phyloP scores from a whole-genome alignment of 139 green algal species.

The Asterochloris erici region DNA sequence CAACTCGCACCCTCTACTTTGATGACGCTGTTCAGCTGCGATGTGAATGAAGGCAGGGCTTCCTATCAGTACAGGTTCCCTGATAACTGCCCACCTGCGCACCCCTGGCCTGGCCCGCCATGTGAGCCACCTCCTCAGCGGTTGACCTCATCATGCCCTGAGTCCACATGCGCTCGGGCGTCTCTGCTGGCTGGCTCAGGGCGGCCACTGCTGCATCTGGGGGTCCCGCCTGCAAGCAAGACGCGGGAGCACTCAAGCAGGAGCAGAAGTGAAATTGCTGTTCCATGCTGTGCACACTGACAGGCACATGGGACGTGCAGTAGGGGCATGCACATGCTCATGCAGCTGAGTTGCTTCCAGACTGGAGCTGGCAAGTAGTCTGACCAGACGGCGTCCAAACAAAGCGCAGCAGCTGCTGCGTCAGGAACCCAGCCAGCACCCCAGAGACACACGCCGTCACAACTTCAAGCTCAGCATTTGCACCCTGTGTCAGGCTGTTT shows the following conservation, averaged over 20 bases:
- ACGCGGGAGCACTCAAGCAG: background rate
- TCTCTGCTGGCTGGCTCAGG: conserved; percentile 57
- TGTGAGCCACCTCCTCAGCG: conserved; percentile 44
- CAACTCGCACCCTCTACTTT: too few species aligned
- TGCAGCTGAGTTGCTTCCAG: background rate
- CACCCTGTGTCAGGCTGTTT: too few species aligned
- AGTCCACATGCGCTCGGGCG: conserved; percentile 84
- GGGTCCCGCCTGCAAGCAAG: conserved; percentile 24
- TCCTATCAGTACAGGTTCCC: too few species aligned
- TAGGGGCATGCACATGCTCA: too few species aligned
- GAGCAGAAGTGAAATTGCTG: background rate
- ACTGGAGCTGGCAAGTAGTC: background rate
- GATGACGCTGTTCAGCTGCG: background rate
- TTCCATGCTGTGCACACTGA: background rate
- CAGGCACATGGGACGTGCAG: too few species aligned
- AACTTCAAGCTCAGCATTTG: too few species aligned
- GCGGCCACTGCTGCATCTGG: conserved; percentile 51
- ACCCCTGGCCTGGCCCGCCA: conserved; percentile 40
- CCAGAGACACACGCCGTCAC: too few species aligned
- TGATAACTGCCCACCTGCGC: conserved; percentile 29
- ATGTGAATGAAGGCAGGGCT: background rate
- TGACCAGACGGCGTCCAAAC: too few species aligned
- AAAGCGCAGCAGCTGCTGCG: too few species aligned
- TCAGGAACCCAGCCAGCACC: too few species aligned
- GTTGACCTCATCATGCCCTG: conserved; percentile 47